These are phyloP conservation scores for Simmondsia chinensis DNA, from an alignment of 148 eudicot genomes.

Conservation along the genomic window DNA sequence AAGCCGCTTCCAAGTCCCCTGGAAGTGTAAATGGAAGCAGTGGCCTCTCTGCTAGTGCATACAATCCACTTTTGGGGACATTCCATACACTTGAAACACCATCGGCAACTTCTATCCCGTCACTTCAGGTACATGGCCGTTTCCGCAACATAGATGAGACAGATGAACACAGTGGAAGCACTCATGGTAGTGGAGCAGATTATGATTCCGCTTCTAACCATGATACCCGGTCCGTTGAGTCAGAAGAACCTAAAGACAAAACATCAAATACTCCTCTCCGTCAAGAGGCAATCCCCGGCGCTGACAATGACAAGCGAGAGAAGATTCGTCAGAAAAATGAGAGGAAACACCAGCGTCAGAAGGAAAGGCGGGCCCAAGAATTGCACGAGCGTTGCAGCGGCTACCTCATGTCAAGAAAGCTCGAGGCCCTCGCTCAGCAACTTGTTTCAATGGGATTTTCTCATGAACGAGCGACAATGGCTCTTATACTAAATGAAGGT, in stretches of 20 bases:
- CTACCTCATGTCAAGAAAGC: constrained; percentile 92
- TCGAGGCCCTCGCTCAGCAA: constrained; percentile 82
- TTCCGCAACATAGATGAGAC: constrained; percentile 80
- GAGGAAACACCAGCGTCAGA: constrained; percentile 96
- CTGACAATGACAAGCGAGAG: constrained; percentile 86
- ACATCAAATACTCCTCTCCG: constrained; percentile 21
- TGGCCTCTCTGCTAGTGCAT: constrained; percentile 65
- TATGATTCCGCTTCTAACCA: constrained; percentile 80
- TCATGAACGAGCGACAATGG: constrained; percentile 84
- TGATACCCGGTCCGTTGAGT: constrained; percentile 90
- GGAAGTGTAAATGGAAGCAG: constrained; percentile 29
- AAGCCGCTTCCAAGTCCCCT: constrained; percentile 55
- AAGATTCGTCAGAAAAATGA: constrained; percentile 93
- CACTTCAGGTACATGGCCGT: constrained; percentile 66
- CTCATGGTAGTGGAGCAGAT: constrained; percentile 50
- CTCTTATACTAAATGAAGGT: constrained; percentile 85
- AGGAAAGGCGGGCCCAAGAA: constrained; percentile 92
- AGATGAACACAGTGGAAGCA: constrained; percentile 63
- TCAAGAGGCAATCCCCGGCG: constrained; percentile 65
- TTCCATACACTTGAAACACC: constrained; percentile 69
- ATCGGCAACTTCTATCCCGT: constrained; percentile 33
- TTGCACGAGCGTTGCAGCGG: constrained; percentile 88
- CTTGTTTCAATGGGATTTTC: constrained; percentile 93
- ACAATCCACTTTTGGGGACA: constrained; percentile 80
- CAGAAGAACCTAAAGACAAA: constrained; percentile 93